A percentile compares a stretch with the other conserved stretches of the same genome.
These are phyloP conservation scores for Triadica sebifera DNA, from an alignment of 345 rosid genomes.

Conservation along the genomic window DNA sequence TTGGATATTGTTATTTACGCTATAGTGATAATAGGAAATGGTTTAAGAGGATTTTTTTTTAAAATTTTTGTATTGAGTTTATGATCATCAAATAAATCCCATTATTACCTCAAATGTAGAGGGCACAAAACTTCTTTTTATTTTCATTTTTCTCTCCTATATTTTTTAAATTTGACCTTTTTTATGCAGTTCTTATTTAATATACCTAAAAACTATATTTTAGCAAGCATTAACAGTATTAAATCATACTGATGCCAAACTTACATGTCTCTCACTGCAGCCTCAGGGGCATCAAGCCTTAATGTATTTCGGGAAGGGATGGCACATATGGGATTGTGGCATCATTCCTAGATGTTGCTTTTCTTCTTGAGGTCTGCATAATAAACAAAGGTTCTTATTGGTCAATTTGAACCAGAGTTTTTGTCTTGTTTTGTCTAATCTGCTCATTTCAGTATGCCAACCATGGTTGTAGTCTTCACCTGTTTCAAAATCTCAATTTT, in stretches of 20 bases:
- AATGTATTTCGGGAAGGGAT: background rate
- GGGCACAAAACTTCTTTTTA: background rate
- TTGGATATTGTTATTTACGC: slow-evolving; percentile 32
- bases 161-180: background rate
- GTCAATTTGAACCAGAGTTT: slow-evolving; percentile 4
- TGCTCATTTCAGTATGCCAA: background rate
- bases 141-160: background rate
- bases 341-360: slow-evolving; percentile 16
- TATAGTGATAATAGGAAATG: slow-evolving; percentile 9
- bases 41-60: slow-evolving; percentile 8
- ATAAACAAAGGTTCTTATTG: slow-evolving; percentile 1
- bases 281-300: slow-evolving; percentile 6
- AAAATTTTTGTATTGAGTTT: slow-evolving; percentile 2
- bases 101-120: slow-evolving; percentile 16
- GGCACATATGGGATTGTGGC: slow-evolving; percentile 7
- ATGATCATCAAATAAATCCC: slow-evolving; percentile 12
- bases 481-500: background rate
- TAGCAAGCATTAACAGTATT: background rate
- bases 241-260: slow-evolving; percentile 13
- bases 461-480: background rate
- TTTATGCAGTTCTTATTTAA: background rate
- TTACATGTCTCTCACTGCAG: slow-evolving; percentile 10
- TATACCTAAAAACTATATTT: slow-evolving; percentile 7
- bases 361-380: background rate
- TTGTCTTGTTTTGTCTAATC: slow-evolving; percentile 8